A percentile compares a stretch with the other conserved stretches of the same genome.
Conservation (phyloP, 805 yeast species). For the Saccharomycopsis javanensis region DNA sequence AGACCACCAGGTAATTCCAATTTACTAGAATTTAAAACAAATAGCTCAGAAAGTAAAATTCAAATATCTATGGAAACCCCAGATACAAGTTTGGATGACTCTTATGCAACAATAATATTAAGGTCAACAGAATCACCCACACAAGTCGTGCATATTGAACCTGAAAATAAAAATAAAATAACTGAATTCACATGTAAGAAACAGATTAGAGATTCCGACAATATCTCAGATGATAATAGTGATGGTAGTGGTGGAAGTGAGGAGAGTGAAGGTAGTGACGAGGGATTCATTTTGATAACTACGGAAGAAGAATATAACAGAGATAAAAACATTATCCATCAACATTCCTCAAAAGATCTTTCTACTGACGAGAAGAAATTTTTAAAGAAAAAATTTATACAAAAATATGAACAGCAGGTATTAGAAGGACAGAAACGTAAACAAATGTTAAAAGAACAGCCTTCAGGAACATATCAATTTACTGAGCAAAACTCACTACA, state of each 20-base stretch:
- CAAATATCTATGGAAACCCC: no score
- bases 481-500: no score
- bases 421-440: background rate
- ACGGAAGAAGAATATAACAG: background rate
- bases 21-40: no score
- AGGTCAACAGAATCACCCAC: no score
- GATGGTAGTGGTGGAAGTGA: background rate
- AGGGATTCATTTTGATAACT: background rate
- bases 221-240: background rate
- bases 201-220: background rate
- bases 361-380: background rate
- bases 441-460: background rate
- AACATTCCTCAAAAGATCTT: background rate
- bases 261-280: background rate
- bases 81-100: no score
- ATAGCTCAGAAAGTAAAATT: no score
- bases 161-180: no score
- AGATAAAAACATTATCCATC: background rate
- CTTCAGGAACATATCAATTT: no score
- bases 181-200: no score
- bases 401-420: background rate
- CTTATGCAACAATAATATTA: no score
- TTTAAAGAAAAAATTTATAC: background rate
- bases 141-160: no score
- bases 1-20: no score